A percentile compares a stretch with the other conserved stretches of the same genome.
Conservation (phyloP, 306 rosid genomes). For the Corylus americana region DNA sequence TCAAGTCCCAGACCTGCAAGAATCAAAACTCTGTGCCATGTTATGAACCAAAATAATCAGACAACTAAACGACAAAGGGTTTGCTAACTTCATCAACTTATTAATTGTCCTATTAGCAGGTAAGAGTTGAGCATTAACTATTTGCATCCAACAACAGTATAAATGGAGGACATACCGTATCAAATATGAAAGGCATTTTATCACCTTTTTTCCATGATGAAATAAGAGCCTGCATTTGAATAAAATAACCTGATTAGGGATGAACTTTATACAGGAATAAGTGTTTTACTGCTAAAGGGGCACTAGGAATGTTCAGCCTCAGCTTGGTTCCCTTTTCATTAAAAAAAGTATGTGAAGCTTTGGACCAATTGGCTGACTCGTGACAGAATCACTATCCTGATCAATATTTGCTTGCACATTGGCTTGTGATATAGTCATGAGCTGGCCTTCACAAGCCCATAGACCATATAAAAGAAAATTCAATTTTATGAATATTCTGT, state of each 20-base stretch:
- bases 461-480: neutral
- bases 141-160: conserved; percentile 15
- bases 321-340: conserved; percentile 15
- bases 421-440: neutral
- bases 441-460: neutral
- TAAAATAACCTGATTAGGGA: conserved; percentile 15
- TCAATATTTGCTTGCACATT: conserved; percentile 2
- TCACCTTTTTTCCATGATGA: conserved; percentile 79
- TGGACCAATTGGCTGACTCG: neutral
- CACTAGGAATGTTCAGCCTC: conserved; percentile 2
- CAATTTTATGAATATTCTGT: neutral
- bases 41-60: conserved; percentile 18
- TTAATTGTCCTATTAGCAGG: conserved; percentile 20
- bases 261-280: conserved; percentile 14
- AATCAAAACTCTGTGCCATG: conserved; percentile 8
- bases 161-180: conserved; percentile 62
- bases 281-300: conserved; percentile 11
- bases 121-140: conserved; percentile 23
- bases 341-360: conserved; percentile 10
- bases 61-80: conserved; percentile 15
- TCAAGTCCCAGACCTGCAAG: conserved; percentile 90
- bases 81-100: conserved; percentile 23
- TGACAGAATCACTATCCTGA: neutral
- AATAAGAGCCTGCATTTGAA: conserved; percentile 67
- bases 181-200: conserved; percentile 93